These are phyloP conservation scores for Fusarium irregulare DNA, from an alignment of 2,329 filamentous ascomycete species.

Conservation along the genomic window DNA sequence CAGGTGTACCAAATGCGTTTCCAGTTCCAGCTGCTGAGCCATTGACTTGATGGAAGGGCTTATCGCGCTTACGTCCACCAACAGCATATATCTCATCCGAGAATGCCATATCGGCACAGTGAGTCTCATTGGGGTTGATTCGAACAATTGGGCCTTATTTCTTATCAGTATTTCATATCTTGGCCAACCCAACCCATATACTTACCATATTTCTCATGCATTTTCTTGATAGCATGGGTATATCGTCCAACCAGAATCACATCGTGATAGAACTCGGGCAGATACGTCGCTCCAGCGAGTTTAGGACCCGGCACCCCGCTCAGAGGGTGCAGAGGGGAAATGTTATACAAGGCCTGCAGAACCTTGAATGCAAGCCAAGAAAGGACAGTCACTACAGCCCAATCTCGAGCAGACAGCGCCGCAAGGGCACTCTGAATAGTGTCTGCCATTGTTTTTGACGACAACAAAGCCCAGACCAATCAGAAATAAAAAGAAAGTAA, in stretches of 20 bases:
- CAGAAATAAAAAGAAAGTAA: neutral
- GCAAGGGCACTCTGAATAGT: neutral
- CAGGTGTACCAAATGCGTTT: slow-evolving; percentile 9
- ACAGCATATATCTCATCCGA: slow-evolving; percentile 23
- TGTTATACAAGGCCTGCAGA: slow-evolving; percentile 14
- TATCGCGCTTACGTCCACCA: slow-evolving; percentile 22
- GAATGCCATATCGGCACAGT: slow-evolving; percentile 23
- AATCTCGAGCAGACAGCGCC: neutral
- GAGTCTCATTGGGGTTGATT: slow-evolving; percentile 14
- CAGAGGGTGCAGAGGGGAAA: slow-evolving; percentile 19
- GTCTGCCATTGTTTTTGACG: neutral
- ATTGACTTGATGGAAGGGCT: slow-evolving; percentile 14
- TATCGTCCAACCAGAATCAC: slow-evolving; percentile 25
- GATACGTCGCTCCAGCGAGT: slow-evolving; percentile 20
- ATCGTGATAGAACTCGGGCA: slow-evolving; percentile 24
- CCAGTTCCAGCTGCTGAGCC: slow-evolving; percentile 10
- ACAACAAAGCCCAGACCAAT: neutral
- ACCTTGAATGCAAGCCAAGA: slow-evolving; percentile 1
- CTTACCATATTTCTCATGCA: slow-evolving; percentile 25
- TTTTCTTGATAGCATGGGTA: slow-evolving; percentile 16
- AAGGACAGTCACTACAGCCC: neutral
- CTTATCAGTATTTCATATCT: neutral
- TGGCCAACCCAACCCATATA: too few relatives aligned
- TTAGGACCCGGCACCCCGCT: slow-evolving; percentile 20
- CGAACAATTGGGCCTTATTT: slow-evolving; percentile 10